A percentile compares a stretch with the other conserved stretches of the same genome.
Conservation (phyloP, 192 early-diverging fungal genomes). For the Coemansia sp. region DNA sequence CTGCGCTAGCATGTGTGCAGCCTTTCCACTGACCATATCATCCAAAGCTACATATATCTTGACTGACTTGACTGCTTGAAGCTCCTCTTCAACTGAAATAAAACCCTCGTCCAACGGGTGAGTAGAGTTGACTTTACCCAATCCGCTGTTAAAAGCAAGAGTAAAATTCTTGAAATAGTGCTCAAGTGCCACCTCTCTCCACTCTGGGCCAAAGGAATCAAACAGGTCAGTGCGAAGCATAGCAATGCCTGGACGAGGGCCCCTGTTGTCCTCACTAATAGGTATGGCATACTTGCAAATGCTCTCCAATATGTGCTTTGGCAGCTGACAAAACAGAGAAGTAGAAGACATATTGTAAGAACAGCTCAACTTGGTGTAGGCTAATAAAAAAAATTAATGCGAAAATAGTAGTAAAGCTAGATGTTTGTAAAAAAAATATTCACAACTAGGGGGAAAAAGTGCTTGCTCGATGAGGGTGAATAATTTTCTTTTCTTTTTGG, state of each 20-base stretch:
- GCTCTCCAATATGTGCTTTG: neutral
- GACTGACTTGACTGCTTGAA: neutral
- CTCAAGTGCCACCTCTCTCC: neutral
- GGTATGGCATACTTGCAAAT: conserved; percentile 2
- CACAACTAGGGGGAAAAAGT: neutral
- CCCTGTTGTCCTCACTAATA: neutral
- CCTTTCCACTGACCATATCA: neutral
- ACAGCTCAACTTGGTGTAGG: neutral
- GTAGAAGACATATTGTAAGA: neutral
- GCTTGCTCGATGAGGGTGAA: too few species aligned
- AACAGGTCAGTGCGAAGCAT: neutral
- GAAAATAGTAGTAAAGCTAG: neutral
- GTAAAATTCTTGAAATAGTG: neutral
- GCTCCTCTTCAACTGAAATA: neutral
- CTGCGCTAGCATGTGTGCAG: neutral
- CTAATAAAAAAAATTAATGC: neutral
- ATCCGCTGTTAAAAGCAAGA: neutral
- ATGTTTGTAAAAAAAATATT: neutral
- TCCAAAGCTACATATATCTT: neutral
- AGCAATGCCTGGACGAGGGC: neutral
- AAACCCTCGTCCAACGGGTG: neutral
- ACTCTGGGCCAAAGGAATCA: neutral
- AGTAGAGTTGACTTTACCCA: neutral
- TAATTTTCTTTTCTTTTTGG: too few species aligned
- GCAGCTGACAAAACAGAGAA: neutral